Evolutionary conservation across 1,284 basidiomycete genomes (phyloP).

Genomic region (Irpex sp.): DNA sequence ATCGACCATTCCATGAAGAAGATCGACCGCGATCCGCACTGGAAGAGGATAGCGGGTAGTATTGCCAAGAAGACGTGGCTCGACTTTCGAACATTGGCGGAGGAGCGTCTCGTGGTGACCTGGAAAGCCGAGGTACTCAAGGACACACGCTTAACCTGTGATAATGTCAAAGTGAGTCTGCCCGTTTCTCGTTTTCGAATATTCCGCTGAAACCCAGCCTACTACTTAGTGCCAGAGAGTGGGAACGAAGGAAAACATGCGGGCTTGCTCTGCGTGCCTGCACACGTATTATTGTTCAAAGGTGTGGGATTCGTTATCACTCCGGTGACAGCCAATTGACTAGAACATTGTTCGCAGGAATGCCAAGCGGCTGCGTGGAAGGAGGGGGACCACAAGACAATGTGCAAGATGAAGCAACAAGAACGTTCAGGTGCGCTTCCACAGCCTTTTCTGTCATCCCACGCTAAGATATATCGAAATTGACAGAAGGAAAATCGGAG

Average conservation of each 20-base stretch:
- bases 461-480: neutral
- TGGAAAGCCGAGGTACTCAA: conserved; percentile 24
- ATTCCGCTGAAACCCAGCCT: neutral
- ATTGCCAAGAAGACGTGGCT: conserved; percentile 25
- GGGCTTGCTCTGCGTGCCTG: conserved; percentile 31
- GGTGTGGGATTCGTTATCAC: conserved; percentile 1
- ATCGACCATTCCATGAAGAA: conserved; percentile 24
- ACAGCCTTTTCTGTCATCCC: neutral
- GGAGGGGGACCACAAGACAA: conserved; percentile 32
- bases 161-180: conserved; percentile 28
- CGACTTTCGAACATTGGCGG: conserved; percentile 25
- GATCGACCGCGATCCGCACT: conserved; percentile 16
- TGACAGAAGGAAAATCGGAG: conserved; percentile 30
- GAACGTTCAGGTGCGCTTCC: conserved; percentile 29
- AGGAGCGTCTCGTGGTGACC: conserved; percentile 24
- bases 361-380: conserved; percentile 35
- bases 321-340: neutral
- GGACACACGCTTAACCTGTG: conserved; percentile 29
- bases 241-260: conserved; percentile 31
- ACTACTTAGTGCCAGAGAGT: conserved; percentile 32
- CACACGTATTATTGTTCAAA: conserved; percentile 37
- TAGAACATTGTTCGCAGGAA: conserved; percentile 14
- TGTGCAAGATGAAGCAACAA: conserved; percentile 36
- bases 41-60: conserved; percentile 19
- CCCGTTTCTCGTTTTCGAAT: neutral